Evolutionary conservation across 2,329 filamentous ascomycete genomes (phyloP), one percentile per base, ranked within the genome.

Genomic region (Huntiella savannae): DNA sequence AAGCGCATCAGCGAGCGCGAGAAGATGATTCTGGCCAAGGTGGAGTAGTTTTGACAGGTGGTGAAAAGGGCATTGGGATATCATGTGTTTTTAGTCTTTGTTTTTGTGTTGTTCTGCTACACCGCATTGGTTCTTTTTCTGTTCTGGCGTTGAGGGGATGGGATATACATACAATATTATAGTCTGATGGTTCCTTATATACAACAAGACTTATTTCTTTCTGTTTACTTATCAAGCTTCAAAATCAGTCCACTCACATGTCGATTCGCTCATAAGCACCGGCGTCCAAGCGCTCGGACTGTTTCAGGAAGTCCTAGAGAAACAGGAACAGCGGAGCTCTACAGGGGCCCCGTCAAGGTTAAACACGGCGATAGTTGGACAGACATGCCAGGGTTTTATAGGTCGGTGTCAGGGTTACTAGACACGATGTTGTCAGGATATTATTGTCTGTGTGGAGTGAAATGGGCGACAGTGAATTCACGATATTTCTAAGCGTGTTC

Each of bases 21-120:
- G 64, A 95, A 95, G 74, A 88, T 92, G 73, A 71, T 98, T 48
- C 59, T 96, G 59, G 77, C 78, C 16, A 64, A 62, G 52, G 69
- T 76, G 55, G 69, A 75, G 57, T 77, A 61, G 34, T 28, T 28
- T 28, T 3, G 7, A 7, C 22, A 10, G 22, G 22, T 28, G 22
- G 22, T 28, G 8, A 28, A 28, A 28, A 28, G 6, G 22, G 22
- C 22, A 28, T 28, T 28, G 22, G 22, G 22, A 28, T 28, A 28
- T 28, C 22, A 28, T 28, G 22, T 28, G 22, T 28, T 28, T 28
- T 28, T 28, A 28, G 22, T 28, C 22, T 28, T 28, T 28, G 22
- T 28, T 28, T 28, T 28, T 28, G 22, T 28, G 22, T 10, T 28
- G 22, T 28, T 28, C 2, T 7, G 22, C 22, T 28, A 28, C 22